A percentile compares a stretch with the other conserved stretches of the same genome.
Conservation (phyloP, 257 asterid species). For the Asclepias syriaca region DNA sequence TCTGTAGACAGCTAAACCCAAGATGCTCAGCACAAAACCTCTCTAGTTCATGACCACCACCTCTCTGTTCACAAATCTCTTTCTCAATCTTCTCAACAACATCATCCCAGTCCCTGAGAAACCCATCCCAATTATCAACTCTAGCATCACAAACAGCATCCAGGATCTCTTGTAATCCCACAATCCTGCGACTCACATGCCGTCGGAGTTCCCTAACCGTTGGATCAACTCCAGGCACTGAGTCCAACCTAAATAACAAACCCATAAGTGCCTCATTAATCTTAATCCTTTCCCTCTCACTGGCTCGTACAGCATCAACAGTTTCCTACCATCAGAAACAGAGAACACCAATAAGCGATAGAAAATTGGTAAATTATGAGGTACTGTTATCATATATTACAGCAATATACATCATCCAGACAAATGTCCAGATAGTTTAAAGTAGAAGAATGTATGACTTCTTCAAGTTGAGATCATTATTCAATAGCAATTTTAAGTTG, state of each 20-base stretch:
- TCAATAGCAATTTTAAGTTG: background rate
- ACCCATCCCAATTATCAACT: slow-evolving; percentile 68
- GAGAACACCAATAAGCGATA: background rate
- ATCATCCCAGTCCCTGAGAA: slow-evolving; percentile 82
- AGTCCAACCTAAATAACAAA: slow-evolving; percentile 61
- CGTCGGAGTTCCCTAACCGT: slow-evolving; percentile 82
- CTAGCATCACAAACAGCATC: slow-evolving; percentile 74
- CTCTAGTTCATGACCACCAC: slow-evolving; percentile 76
- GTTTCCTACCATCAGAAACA: slow-evolving; percentile 58
- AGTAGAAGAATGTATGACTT: background rate
- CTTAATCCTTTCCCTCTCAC: slow-evolving; percentile 62
- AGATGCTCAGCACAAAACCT: slow-evolving; percentile 81
- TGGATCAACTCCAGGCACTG: slow-evolving; percentile 88
- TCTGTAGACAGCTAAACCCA: slow-evolving; percentile 85
- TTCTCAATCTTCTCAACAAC: slow-evolving; percentile 53
- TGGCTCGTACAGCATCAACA: slow-evolving; percentile 80
- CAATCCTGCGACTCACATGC: slow-evolving; percentile 76
- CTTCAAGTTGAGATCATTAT: background rate
- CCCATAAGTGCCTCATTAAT: slow-evolving; percentile 81
- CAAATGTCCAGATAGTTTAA: background rate
- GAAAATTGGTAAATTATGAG: background rate
- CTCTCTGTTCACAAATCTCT: slow-evolving; percentile 58
- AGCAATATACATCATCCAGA: background rate
- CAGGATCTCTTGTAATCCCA: slow-evolving; percentile 88
- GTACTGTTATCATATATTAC: background rate